Conservation (phyloP, 2,329 filamentous ascomycete genomes). For the Zymoseptoria passerinii region DNA sequence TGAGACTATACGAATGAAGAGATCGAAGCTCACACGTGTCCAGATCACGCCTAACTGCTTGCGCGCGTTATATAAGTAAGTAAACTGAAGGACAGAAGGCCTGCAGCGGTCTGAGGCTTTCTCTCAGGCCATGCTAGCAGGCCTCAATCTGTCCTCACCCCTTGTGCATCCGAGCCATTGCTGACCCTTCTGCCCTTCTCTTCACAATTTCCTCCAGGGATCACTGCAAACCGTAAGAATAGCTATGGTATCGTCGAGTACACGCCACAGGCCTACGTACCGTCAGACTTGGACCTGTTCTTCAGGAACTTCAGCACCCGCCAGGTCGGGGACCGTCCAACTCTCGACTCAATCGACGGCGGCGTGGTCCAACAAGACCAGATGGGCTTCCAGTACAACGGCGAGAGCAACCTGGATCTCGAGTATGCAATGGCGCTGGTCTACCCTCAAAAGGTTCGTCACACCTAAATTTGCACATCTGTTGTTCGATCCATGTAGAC, state of each 20-base stretch:
- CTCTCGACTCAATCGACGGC: constrained; percentile 20
- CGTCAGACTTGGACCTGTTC: constrained; percentile 29
- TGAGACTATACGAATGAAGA: neutral
- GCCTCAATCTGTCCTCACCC: too few species aligned
- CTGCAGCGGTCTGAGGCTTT: too few species aligned
- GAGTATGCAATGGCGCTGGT: constrained; percentile 48
- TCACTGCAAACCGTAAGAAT: constrained; percentile 39
- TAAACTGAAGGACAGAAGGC: too few species aligned
- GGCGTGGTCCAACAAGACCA: constrained; percentile 35
- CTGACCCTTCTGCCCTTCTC: too few species aligned
- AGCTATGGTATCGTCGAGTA: constrained; percentile 48
- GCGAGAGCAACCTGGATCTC: constrained; percentile 49
- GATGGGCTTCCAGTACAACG: constrained; percentile 33
- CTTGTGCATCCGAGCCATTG: too few species aligned
- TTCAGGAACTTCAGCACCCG: constrained; percentile 29
- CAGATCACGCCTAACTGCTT: constrained; percentile 48
- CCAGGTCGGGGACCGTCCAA: constrained; percentile 27
- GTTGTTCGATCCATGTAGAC: neutral
- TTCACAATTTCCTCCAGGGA: constrained; percentile 23
- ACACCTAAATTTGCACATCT: constrained; percentile 16
- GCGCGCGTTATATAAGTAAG: constrained; percentile 28
- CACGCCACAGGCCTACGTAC: constrained; percentile 43
- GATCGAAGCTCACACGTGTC: neutral
- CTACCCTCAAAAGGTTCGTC: constrained; percentile 39
- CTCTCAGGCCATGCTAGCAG: too few species aligned